phyloP scores from a whole-genome alignment of 805 yeast genomes.

The Nakazawaea wickerhamii region DNA sequence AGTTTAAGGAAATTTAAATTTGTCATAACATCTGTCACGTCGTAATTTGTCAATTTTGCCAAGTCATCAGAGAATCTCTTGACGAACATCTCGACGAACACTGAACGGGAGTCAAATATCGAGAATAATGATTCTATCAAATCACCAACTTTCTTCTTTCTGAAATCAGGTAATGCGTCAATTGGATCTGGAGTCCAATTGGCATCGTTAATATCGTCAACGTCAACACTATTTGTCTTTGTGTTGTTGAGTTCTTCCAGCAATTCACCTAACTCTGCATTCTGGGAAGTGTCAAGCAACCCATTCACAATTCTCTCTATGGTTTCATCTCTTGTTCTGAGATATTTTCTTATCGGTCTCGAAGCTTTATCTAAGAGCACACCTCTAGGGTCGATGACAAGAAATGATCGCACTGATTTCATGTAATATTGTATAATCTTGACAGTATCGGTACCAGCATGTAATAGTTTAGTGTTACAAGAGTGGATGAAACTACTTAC shows the following conservation, averaged over 20 bases:
- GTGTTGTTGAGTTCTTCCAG: constrained; percentile 44
- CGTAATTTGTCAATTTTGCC: constrained; percentile 36
- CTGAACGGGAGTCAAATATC: constrained; percentile 63
- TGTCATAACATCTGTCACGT: constrained; percentile 32
- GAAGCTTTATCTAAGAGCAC: constrained; percentile 75
- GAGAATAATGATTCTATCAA: constrained; percentile 67
- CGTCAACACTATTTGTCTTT: constrained; percentile 21
- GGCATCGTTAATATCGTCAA: constrained; percentile 40
- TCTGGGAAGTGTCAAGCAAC: constrained; percentile 42
- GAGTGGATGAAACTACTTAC: constrained; percentile 43
- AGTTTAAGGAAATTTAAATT: constrained; percentile 51
- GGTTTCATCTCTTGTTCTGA: constrained; percentile 71
- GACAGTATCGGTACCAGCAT: constrained; percentile 76
- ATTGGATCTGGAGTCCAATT: constrained; percentile 84
- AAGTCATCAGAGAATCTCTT: constrained; percentile 54
- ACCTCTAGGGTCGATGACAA: constrained; percentile 81
- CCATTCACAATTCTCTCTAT: constrained; percentile 68
- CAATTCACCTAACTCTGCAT: constrained; percentile 45
- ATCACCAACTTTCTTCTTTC: constrained; percentile 54
- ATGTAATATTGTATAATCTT: constrained; percentile 68
- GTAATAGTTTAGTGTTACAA: constrained; percentile 48
- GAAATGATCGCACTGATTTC: constrained; percentile 63
- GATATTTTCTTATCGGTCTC: constrained; percentile 65
- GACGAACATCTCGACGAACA: constrained; percentile 61
- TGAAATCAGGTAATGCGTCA: constrained; percentile 85